Evolutionary conservation across 805 yeast genomes (phyloP).

Genomic region (Lipomyces chichibuensis): DNA sequence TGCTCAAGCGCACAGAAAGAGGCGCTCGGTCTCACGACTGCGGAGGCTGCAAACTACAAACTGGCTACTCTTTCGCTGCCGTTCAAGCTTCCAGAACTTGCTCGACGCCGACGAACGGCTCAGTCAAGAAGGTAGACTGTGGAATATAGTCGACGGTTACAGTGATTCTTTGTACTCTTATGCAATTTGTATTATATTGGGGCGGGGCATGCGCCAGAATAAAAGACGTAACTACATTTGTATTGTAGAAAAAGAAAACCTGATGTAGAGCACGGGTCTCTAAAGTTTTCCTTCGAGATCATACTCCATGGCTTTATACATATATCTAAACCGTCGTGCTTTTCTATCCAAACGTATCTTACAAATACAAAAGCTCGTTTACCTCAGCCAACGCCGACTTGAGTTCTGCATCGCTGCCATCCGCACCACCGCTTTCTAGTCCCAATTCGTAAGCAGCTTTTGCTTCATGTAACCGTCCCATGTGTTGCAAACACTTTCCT

Average conservation of each 20-base stretch:
- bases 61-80: conserved; percentile 87
- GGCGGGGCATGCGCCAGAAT: background rate
- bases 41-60: conserved; percentile 59
- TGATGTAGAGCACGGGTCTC: background rate
- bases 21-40: conserved; percentile 43
- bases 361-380: conserved; percentile 13
- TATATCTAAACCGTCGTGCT: background rate
- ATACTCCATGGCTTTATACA: background rate
- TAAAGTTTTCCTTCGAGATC: background rate
- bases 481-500: conserved; percentile 40
- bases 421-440: conserved; percentile 25
- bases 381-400: conserved; percentile 33
- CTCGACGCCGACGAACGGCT: conserved; percentile 22
- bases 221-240: background rate
- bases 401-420: conserved; percentile 36
- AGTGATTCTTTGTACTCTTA: background rate
- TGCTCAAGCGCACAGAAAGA: conserved; percentile 53
- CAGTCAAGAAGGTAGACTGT: conserved; percentile 6
- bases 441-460: conserved; percentile 38
- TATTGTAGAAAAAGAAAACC: background rate
- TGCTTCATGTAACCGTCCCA: conserved; percentile 40
- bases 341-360: conserved; percentile 1
- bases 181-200: background rate
- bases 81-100: conserved; percentile 66
- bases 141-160: background rate